Conservation (phyloP, 805 yeast species). For the Ogataea parapolymorpha region DNA sequence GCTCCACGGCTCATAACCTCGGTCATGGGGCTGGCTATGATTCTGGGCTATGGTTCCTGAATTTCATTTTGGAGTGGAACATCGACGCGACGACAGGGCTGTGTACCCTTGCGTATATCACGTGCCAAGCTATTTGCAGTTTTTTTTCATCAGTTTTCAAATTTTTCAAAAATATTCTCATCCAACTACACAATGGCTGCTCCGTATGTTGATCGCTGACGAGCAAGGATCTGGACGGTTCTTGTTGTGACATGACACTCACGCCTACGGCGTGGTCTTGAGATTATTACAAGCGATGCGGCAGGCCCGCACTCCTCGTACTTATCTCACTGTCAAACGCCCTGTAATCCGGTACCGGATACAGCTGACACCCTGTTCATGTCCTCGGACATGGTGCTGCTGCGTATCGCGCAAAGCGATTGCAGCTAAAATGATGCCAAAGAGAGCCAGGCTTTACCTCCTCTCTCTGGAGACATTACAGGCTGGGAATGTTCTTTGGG, state of each 20-base stretch:
- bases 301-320: slow-evolving; percentile 26
- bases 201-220: slow-evolving; percentile 23
- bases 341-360: slow-evolving; percentile 30
- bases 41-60: neutral
- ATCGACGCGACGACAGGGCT: slow-evolving; percentile 8
- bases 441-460: slow-evolving; percentile 24
- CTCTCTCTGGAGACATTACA: slow-evolving; percentile 14
- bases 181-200: slow-evolving; percentile 27
- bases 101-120: neutral
- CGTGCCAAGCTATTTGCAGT: slow-evolving; percentile 1
- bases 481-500: slow-evolving; percentile 28
- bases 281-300: slow-evolving; percentile 30
- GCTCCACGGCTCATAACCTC: slow-evolving; percentile 27
- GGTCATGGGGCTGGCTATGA: slow-evolving; percentile 14
- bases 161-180: slow-evolving; percentile 4
- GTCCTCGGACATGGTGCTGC: slow-evolving; percentile 29
- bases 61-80: slow-evolving; percentile 4
- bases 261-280: slow-evolving; percentile 26
- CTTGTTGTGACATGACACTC: slow-evolving; percentile 16
- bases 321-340: slow-evolving; percentile 29
- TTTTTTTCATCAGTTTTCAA: neutral
- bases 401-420: slow-evolving; percentile 19
- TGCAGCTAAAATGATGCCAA: slow-evolving; percentile 33
- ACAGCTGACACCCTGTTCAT: slow-evolving; percentile 23
- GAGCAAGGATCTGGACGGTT: slow-evolving; percentile 10